Evolutionary conservation across 768 basidiomycete species (phyloP).

Genomic region (Suillus lakei): DNA sequence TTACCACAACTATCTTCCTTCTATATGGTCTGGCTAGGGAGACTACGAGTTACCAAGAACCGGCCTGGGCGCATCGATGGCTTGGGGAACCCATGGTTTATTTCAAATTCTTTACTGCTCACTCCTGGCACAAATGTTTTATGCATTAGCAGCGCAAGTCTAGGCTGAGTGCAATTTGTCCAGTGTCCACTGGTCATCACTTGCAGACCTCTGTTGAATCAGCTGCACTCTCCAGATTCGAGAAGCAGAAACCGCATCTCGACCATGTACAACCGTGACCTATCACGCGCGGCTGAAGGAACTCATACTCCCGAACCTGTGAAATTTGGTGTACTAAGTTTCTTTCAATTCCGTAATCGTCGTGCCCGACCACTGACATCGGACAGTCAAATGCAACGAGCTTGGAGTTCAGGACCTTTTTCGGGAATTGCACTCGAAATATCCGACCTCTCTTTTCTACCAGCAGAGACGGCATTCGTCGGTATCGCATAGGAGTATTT

Average conservation of each 20-base stretch:
- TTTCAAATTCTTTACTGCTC: neutral
- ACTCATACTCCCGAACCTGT: neutral
- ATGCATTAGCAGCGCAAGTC: neutral
- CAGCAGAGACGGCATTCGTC: slow-evolving; percentile 62
- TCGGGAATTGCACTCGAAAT: slow-evolving; percentile 73
- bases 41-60: neutral
- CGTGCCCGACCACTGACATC: neutral
- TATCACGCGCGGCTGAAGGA: neutral
- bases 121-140: neutral
- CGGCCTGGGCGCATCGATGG: neutral
- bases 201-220: slow-evolving; percentile 8
- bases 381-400: slow-evolving; percentile 72
- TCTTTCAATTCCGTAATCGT: neutral
- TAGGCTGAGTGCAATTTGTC: neutral
- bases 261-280: neutral
- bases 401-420: slow-evolving; percentile 94
- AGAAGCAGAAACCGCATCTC: slow-evolving; percentile 6
- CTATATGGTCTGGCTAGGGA: too few species aligned
- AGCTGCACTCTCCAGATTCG: slow-evolving; percentile 2
- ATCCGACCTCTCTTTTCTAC: slow-evolving; percentile 70
- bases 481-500: slow-evolving; percentile 84
- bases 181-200: slow-evolving; percentile 3
- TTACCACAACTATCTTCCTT: too few species aligned
- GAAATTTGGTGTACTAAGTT: slow-evolving; percentile 7
- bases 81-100: neutral